These are phyloP conservation scores for Coniosporium tulheliwenetii DNA, from an alignment of 2,329 filamentous ascomycete genomes.

Conservation along the genomic window DNA sequence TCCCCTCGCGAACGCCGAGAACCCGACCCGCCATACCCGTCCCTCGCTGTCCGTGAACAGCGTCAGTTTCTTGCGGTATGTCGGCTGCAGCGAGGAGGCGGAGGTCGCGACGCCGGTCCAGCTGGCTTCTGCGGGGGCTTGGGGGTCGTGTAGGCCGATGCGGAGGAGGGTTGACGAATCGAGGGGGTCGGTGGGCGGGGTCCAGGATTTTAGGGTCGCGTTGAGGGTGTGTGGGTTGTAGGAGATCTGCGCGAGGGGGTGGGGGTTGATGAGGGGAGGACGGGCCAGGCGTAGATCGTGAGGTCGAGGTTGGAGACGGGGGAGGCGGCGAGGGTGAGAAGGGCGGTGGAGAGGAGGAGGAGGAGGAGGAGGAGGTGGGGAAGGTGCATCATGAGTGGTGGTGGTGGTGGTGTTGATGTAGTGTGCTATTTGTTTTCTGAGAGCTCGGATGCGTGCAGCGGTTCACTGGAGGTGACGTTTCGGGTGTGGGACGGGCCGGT, in stretches of 20 bases:
- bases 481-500: too few relatives aligned
- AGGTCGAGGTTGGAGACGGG: slow-evolving; percentile 10
- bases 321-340: slow-evolving; percentile 15
- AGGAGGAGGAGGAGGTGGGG: slow-evolving; percentile 15
- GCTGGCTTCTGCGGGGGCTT: slow-evolving; percentile 10
- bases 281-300: slow-evolving; percentile 20
- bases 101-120: slow-evolving; percentile 31
- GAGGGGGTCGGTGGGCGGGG: slow-evolving; percentile 16
- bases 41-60: slow-evolving; percentile 27
- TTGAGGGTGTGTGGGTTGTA: slow-evolving; percentile 23
- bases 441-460: too few relatives aligned
- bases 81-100: slow-evolving; percentile 23
- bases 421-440: not conserved
- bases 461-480: too few relatives aligned
- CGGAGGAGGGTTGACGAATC: slow-evolving; percentile 22
- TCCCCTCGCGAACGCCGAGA: slow-evolving; percentile 14
- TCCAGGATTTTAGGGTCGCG: slow-evolving; percentile 22
- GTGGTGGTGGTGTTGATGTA: not conserved
- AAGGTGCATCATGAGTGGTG: not conserved
- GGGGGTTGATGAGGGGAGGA: slow-evolving; percentile 15
- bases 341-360: slow-evolving; percentile 16
- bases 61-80: slow-evolving; percentile 26
- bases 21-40: slow-evolving; percentile 28
- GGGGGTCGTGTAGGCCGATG: slow-evolving; percentile 23
- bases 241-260: slow-evolving; percentile 25